A percentile compares a stretch with the other conserved stretches of the same genome.
phyloP scores from a whole-genome alignment of 345 rosid species.

The Ceriops zippeliana region DNA sequence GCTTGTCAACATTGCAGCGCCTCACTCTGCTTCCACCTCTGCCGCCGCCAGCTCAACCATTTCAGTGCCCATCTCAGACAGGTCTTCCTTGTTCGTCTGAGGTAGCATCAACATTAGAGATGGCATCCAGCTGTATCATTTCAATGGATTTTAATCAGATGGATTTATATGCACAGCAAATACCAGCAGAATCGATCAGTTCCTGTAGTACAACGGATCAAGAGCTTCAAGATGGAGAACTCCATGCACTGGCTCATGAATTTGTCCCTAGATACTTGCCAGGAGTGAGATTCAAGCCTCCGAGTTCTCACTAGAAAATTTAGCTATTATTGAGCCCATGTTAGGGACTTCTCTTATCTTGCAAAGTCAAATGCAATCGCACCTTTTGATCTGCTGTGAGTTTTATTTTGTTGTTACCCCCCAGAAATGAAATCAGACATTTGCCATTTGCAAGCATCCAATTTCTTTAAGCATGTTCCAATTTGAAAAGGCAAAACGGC shows the following conservation, averaged over 20 bases:
- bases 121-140: conserved; percentile 28
- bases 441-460: no score
- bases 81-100: conserved; percentile 17
- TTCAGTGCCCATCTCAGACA: conserved; percentile 11
- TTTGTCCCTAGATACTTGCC: conserved; percentile 48
- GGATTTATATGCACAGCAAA: conserved; percentile 10
- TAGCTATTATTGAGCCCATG: not conserved
- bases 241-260: conserved; percentile 45
- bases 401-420: no score
- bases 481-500: no score
- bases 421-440: no score
- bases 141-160: conserved; percentile 28
- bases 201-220: conserved; percentile 17
- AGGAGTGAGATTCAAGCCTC: conserved; percentile 31
- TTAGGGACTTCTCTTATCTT: not conserved
- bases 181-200: conserved; percentile 10
- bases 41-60: conserved; percentile 15
- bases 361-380: not conserved
- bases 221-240: conserved; percentile 29
- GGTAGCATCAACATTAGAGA: conserved; percentile 17
- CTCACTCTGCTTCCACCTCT: conserved; percentile 16
- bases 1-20: conserved; percentile 48
- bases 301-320: conserved; percentile 20
- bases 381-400: not conserved
- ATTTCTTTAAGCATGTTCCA: no score